These are phyloP conservation scores for Paecilomyces fulvus DNA, from an alignment of 2,329 filamentous ascomycete genomes.

Conservation along the genomic window DNA sequence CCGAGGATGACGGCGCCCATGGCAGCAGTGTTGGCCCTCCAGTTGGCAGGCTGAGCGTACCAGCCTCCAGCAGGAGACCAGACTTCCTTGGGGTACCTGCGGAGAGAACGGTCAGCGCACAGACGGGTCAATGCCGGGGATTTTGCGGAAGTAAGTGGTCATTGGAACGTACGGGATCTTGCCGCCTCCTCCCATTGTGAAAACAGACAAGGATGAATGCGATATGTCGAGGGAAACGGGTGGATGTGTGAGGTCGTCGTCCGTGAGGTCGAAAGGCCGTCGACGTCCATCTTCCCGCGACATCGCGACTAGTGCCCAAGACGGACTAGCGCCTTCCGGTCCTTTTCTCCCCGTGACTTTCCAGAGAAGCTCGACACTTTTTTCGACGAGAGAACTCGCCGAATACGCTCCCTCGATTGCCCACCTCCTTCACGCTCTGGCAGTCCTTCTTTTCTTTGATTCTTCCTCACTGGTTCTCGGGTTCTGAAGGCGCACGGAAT, in stretches of 20 bases:
- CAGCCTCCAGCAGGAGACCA: conserved; percentile 98
- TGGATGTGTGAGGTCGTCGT: conserved; percentile 9
- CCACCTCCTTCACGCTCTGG: conserved; percentile 7
- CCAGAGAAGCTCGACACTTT: conserved; percentile 31
- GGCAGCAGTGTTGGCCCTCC: conserved; percentile 82
- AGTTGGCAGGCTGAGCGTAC: conserved; percentile 92
- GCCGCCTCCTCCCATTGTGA: conserved; percentile 64
- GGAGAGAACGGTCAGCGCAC: conserved; percentile 15
- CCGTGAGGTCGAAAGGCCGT: neutral
- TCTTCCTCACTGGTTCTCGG: conserved; percentile 10
- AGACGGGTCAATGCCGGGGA: neutral
- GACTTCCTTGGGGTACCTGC: conserved; percentile 94
- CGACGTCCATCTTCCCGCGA: conserved; percentile 14
- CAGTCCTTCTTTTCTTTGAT: conserved; percentile 11
- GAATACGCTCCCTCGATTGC: conserved; percentile 2
- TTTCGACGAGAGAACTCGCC: conserved; percentile 12
- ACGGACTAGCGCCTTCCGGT: conserved; percentile 16
- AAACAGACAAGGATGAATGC: conserved; percentile 16
- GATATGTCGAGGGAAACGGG: conserved; percentile 12
- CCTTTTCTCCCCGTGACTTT: conserved; percentile 29
- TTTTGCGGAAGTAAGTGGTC: conserved; percentile 44
- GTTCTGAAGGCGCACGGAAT: conserved; percentile 9
- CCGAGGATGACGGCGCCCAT: conserved; percentile 61
- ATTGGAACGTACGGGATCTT: conserved; percentile 56
- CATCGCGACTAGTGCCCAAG: conserved; percentile 10